These are phyloP conservation scores for Nepenthes mirabilis DNA, from an alignment of 148 eudicot genomes.

Conservation along the genomic window DNA sequence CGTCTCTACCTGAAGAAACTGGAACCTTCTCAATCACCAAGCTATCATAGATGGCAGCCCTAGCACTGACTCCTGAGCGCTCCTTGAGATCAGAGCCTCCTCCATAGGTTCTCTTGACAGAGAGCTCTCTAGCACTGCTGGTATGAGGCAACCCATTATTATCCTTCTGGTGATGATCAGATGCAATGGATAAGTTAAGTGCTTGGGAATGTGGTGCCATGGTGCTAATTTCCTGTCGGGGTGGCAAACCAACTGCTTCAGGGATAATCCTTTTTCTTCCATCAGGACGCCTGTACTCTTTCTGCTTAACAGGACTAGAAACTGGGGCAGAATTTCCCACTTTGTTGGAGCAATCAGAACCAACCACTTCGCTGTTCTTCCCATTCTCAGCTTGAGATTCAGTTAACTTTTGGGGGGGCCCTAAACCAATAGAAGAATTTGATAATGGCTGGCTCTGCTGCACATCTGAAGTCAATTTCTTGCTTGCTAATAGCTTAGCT, in stretches of 20 bases:
- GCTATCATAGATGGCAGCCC: slow-evolving; percentile 67
- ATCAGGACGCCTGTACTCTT: slow-evolving; percentile 93
- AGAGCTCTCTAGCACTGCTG: slow-evolving; percentile 25
- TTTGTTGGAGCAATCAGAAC: slow-evolving; percentile 40
- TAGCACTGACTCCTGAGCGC: slow-evolving; percentile 62
- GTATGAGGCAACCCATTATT: slow-evolving; percentile 16
- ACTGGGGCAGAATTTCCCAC: slow-evolving; percentile 28
- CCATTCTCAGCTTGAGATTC: slow-evolving; percentile 44
- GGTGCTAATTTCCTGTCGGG: slow-evolving; percentile 40
- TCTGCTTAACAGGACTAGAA: slow-evolving; percentile 89
- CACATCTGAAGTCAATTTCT: slow-evolving; percentile 33
- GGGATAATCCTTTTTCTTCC: slow-evolving; percentile 97
- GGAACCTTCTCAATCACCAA: slow-evolving; percentile 87
- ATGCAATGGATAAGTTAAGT: slow-evolving; percentile 25
- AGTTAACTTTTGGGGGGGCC: slow-evolving; percentile 24
- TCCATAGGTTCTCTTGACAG: slow-evolving; percentile 31
- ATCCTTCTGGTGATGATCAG: slow-evolving; percentile 29
- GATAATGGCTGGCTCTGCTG: slow-evolving; percentile 24
- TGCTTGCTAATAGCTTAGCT: slow-evolving; percentile 44
- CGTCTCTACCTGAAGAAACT: slow-evolving; percentile 32
- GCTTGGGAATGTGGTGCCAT: slow-evolving; percentile 27
- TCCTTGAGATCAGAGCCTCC: slow-evolving; percentile 41
- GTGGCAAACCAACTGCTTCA: slow-evolving; percentile 76
- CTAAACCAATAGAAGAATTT: slow-evolving; percentile 36
- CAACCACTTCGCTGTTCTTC: slow-evolving; percentile 36